phyloP scores from a whole-genome alignment of 2,329 filamentous ascomycete species.

The Colletotrichum aenigma region DNA sequence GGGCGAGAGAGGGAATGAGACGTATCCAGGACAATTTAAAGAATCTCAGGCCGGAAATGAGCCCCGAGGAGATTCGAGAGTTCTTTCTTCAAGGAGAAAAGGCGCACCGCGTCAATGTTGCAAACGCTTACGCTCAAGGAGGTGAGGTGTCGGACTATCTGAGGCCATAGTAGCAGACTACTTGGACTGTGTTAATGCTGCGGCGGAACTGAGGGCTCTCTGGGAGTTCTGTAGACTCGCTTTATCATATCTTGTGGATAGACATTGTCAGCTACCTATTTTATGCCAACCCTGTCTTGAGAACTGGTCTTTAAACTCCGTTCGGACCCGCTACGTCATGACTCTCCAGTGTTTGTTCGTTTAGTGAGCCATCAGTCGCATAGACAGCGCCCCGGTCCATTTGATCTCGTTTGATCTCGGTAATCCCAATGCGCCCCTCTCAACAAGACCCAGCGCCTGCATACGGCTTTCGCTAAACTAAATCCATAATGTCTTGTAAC shows the following conservation, averaged over 20 bases:
- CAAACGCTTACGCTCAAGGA: background rate
- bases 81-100: background rate
- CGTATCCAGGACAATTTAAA: background rate
- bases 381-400: background rate
- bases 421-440: background rate
- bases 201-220: background rate
- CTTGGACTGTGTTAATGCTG: accelerated
- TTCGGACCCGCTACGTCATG: conserved; percentile 3
- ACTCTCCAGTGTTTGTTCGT: conserved; percentile 3
- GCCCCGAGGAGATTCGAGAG: background rate
- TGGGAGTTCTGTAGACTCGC: background rate
- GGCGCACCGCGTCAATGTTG: background rate
- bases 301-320: background rate
- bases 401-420: conserved; percentile 5
- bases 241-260: background rate
- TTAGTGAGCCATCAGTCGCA: conserved; percentile 5
- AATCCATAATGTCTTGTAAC: background rate
- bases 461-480: background rate
- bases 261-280: background rate
- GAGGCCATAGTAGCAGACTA: background rate
- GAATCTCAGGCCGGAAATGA: background rate
- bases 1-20: background rate
- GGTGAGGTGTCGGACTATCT: background rate
- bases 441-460: background rate
- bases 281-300: background rate